phyloP scores from a whole-genome alignment of 495 filamentous ascomycete genomes.

The Talaromyces stipitatus region DNA sequence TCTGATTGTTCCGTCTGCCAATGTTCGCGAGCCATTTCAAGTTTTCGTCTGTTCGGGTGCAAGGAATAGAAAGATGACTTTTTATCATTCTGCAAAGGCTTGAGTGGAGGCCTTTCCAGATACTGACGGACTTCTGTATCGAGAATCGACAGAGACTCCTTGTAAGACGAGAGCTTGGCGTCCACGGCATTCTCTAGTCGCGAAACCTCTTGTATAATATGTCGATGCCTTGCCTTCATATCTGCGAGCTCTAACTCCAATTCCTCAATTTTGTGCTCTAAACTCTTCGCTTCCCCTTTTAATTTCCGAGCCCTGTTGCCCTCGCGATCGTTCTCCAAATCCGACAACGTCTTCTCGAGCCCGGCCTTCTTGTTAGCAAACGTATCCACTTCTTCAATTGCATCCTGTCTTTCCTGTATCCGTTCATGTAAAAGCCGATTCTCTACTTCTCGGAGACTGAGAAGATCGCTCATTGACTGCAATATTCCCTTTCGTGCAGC shows the following conservation, averaged over 20 bases:
- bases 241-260: slow-evolving; percentile 58
- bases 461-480: slow-evolving; percentile 61
- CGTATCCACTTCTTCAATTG: slow-evolving; percentile 51
- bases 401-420: slow-evolving; percentile 46
- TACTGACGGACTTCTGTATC: slow-evolving; percentile 42
- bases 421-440: slow-evolving; percentile 50
- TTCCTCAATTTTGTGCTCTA: slow-evolving; percentile 56
- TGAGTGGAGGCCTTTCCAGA: slow-evolving; percentile 33
- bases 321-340: slow-evolving; percentile 31
- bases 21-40: slow-evolving; percentile 69
- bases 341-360: slow-evolving; percentile 37
- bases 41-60: slow-evolving; percentile 60
- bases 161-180: slow-evolving; percentile 53
- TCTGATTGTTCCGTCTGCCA: slow-evolving; percentile 59
- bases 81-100: slow-evolving; percentile 28
- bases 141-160: slow-evolving; percentile 44
- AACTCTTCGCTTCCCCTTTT: slow-evolving; percentile 40
- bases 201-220: slow-evolving; percentile 52
- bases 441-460: slow-evolving; percentile 67
- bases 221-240: slow-evolving; percentile 56
- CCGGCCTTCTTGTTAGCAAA: slow-evolving; percentile 47
- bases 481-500: slow-evolving; percentile 66
- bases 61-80: slow-evolving; percentile 42
- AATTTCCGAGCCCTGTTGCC: slow-evolving; percentile 30
- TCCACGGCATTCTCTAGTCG: slow-evolving; percentile 57